Conservation (phyloP, 2,329 filamentous ascomycete genomes). For the Aspergillaceae sp. region DNA sequence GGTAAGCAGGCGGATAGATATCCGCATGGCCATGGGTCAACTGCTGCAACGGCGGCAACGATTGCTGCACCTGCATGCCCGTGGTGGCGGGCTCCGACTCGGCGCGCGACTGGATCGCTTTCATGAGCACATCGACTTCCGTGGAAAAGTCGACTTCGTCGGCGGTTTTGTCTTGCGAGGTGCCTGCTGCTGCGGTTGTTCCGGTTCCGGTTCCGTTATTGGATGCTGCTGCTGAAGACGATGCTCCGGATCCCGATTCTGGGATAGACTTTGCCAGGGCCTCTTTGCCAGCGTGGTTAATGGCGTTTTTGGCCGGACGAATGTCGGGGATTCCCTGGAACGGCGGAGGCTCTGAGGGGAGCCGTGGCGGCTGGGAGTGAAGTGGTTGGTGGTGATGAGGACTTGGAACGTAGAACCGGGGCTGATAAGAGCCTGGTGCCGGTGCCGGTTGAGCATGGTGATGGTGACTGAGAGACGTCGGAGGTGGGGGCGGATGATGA, state of each 20-base stretch:
- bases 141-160: constrained; percentile 62
- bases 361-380: constrained; percentile 19
- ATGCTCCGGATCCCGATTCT: background rate
- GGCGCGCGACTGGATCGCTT: constrained; percentile 66
- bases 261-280: constrained; percentile 9
- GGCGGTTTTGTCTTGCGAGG: constrained; percentile 33
- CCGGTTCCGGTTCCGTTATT: constrained; percentile 1
- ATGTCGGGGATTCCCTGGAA: constrained; percentile 30
- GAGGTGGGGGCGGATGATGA: constrained; percentile 2
- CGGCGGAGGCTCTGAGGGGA: constrained; percentile 21
- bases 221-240: constrained; percentile 1
- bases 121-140: constrained; percentile 80
- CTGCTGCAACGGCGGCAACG: constrained; percentile 29
- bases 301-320: constrained; percentile 30
- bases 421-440: constrained; percentile 20
- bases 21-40: constrained; percentile 18
- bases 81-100: constrained; percentile 11
- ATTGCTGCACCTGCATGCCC: constrained; percentile 14
- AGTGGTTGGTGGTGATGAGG: constrained; percentile 19
- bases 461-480: background rate
- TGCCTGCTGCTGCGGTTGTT: too few relatives aligned
- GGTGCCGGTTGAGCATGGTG: background rate
- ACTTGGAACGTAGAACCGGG: constrained; percentile 21
- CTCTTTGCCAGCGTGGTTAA: constrained; percentile 21
- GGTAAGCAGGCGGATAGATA: constrained; percentile 15